Conservation (phyloP, 352 stramenopile genomes). For the Phytophthora crassamura region DNA sequence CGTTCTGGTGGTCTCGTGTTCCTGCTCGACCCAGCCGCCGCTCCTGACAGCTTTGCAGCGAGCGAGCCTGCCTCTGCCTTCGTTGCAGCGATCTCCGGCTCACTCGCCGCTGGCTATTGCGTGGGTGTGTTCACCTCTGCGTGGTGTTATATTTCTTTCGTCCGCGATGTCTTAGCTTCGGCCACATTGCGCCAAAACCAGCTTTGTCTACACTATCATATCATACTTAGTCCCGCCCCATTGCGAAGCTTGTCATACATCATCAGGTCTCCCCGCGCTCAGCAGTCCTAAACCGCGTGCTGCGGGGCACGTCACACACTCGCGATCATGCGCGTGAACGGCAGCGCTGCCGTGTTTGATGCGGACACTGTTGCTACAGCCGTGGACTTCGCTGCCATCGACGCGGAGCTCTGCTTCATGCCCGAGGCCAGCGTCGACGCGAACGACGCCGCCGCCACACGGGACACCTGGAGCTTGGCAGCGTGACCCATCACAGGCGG, state of each 20-base stretch:
- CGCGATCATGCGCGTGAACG: slow-evolving; percentile 49
- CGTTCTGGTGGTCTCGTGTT: slow-evolving; percentile 20
- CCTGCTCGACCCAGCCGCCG: not conserved
- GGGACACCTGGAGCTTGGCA: slow-evolving; percentile 12
- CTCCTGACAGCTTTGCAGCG: not conserved
- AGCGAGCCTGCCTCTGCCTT: slow-evolving; percentile 7
- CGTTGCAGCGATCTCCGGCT: not conserved
- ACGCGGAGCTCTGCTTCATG: slow-evolving; percentile 9
- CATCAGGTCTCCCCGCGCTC: slow-evolving; percentile 6
- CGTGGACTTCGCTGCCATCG: slow-evolving; percentile 16
- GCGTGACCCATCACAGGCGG: slow-evolving; percentile 21
- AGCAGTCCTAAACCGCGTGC: slow-evolving; percentile 12
- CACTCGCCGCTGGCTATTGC: too few species aligned
- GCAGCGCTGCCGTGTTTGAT: slow-evolving; percentile 30
- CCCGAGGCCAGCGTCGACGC: slow-evolving; percentile 20
- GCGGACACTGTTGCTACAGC: slow-evolving; percentile 16
- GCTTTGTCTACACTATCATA: slow-evolving; percentile 55
- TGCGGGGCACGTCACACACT: slow-evolving; percentile 39
- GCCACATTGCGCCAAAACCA: slow-evolving; percentile 33
- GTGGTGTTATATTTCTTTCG: slow-evolving; percentile 37
- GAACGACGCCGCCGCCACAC: slow-evolving; percentile 18
- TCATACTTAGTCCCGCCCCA: slow-evolving; percentile 43
- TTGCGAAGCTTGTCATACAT: slow-evolving; percentile 37
- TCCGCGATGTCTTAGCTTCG: slow-evolving; percentile 31
- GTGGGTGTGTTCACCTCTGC: slow-evolving; percentile 31